Base-by-base conservation (phyloP, 331 rosid species). In the Quercus tomentella region DNA sequence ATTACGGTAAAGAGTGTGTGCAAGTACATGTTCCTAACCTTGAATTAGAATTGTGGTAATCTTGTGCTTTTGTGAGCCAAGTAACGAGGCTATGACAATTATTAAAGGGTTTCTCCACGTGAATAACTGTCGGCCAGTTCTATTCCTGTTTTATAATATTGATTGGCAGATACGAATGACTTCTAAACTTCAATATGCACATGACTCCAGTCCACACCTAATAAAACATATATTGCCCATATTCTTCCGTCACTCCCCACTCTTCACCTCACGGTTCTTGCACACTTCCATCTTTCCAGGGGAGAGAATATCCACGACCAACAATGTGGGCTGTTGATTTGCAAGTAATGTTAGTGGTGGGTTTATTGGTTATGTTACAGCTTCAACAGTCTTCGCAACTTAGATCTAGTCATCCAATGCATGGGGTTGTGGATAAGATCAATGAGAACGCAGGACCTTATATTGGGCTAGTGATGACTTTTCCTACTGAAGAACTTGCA, bases 391-490 rank as follows among this genome's bases (percentile, higher is more conserved):
- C 62, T 18, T 2, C 18, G 73, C 73, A 76, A 58, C 51, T 72
- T 61, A 57, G 63, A 52, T 22, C 7, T 25, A 63, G 45, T 21
- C 74, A 70, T 41, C 74, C 74, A 21, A 37, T 43, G 56, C 74
- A 70, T 20, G 74, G 57, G 33, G 74, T 70, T 12, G 74, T 70
- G 37, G 63, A 72, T 8, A 79, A 52, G 15, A 30, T 71, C 77
- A 79, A 71, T 17, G 30, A 79, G 54, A 72, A 72, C 1, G 69
- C 69, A 37, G 81, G 69, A n/a, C 68, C 70, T 56, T 70, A 79
- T 16, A 43, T 79, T 58, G 82, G 73, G 22, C 82, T 79, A 8
- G 77, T 79, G 73, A 79, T 79, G 82, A 54, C 82, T 71, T 79
- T 17, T 45, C 72, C 77, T 56, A 58, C 77, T 16, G 77, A 79